Evolutionary conservation across 345 rosid genomes (phyloP), one percentile per base, ranked within the genome.

Genomic region (Corchorus olitorius): DNA sequence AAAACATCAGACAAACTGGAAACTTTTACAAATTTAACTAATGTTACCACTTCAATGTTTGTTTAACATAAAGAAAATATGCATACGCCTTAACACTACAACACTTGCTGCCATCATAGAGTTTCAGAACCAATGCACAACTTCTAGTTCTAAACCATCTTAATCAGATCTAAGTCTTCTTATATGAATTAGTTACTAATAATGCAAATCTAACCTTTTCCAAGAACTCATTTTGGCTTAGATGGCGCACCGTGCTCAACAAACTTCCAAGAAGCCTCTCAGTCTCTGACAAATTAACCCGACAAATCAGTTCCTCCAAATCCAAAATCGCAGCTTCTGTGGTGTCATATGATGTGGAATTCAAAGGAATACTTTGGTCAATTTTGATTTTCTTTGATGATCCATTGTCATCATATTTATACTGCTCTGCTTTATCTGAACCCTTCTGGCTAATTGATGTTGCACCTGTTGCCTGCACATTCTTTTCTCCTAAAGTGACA

Each of bases 301-400:
- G 86, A 72, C 77, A 83, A 14, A 82, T 80, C 64, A 91, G 87
- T 73, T 85, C 93, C 85, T 92, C 97, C 71, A 88, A 73, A 83
- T 91, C 91, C 80, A 84, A 27, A 72, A 91, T 71, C 3, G 91
- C 84, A 77, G 89, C 89, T 80, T 91, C 97, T 1, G 80, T 61
- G 4, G 88, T 73, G 75, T 87, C 84, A 16, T 88, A 81, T 72
- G 69, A 73, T 46, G 75, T 81, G 6, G 90, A 83, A 64, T 91
- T 83, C 16, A 81, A 72, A 35, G 39, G 27, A 63, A 86, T 35
- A 35, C 48, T 76, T 75, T 35, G 81, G 39, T 80, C 80, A 33
- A 67, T 67, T 81, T 75, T 77, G 70, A 73, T 34, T 78, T 79
- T 72, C 83, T 86, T 55, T 7, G 67, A 65, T 45, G 77, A 60